A percentile compares a stretch with the other conserved stretches of the same genome.
phyloP scores from a whole-genome alignment of 2,329 filamentous ascomycete genomes.

The Colletotrichum nymphaeae region DNA sequence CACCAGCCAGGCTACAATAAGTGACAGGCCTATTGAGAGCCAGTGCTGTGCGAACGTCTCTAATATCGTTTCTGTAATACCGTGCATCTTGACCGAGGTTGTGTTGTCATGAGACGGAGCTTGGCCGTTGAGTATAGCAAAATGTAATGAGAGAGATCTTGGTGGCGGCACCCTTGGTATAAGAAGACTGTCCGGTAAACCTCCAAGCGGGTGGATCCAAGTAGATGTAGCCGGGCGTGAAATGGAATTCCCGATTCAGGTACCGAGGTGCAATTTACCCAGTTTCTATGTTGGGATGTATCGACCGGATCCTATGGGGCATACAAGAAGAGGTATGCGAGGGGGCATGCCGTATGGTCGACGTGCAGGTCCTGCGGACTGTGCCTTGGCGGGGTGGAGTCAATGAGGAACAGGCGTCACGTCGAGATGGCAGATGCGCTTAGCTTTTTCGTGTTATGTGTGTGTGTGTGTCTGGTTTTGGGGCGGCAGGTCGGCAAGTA shows the following conservation, averaged over 20 bases:
- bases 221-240: conserved; percentile 11
- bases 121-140: not conserved
- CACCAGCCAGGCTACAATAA: conserved; percentile 54
- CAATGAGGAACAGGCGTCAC: conserved; percentile 5
- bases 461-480: not conserved
- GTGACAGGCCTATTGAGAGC: conserved; percentile 48
- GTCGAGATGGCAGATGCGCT: conserved; percentile 22
- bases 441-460: conserved; percentile 1
- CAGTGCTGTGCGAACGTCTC: conserved; percentile 55
- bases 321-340: conserved; percentile 12
- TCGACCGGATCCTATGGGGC: conserved; percentile 25
- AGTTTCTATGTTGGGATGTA: conserved; percentile 22
- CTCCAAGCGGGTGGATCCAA: not conserved
- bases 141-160: no score
- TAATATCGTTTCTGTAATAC: conserved; percentile 49
- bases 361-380: conserved; percentile 28
- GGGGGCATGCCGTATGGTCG: conserved; percentile 28
- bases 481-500: conserved; percentile 15
- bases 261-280: conserved; percentile 31
- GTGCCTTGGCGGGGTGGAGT: conserved; percentile 24
- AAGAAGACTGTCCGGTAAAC: not conserved
- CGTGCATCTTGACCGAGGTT: conserved; percentile 35
- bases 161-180: not conserved
- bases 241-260: conserved; percentile 20
- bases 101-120: not conserved